A percentile compares a stretch with the other conserved stretches of the same genome.
Evolutionary conservation across 331 rosid genomes (phyloP).

Genomic region (Acacia pycnantha): DNA sequence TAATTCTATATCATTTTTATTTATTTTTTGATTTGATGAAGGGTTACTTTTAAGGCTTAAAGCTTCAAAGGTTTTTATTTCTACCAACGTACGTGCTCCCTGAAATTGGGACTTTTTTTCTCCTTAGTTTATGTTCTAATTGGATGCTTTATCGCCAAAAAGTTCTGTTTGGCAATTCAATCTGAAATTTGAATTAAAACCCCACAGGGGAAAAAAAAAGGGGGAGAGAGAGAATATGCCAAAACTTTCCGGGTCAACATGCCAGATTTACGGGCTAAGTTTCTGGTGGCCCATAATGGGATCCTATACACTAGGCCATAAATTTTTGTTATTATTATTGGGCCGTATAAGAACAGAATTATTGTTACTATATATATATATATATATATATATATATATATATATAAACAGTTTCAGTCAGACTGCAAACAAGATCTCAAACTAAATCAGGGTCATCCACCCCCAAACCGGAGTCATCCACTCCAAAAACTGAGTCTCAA

Average conservation of each 20-base stretch:
- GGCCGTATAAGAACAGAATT: background rate
- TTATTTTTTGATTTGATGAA: background rate
- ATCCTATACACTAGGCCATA: background rate
- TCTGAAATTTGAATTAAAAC: background rate
- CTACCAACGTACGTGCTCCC: too few species aligned
- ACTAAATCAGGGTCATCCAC: too few species aligned
- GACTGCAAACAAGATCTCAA: too few species aligned
- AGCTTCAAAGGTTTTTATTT: too few species aligned
- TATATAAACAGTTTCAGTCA: too few species aligned
- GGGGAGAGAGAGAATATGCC: background rate
- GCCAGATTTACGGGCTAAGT: too few species aligned
- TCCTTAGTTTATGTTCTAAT: background rate
- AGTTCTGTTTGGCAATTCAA: background rate
- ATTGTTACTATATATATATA: too few species aligned
- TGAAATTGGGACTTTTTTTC: too few species aligned
- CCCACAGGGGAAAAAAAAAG: background rate
- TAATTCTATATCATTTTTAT: conserved; percentile 17
- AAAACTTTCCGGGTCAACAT: background rate
- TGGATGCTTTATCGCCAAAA: background rate
- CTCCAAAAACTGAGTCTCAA: too few species aligned
- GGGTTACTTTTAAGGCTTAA: too few species aligned
- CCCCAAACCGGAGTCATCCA: too few species aligned
- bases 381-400: too few species aligned
- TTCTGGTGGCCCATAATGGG: background rate
- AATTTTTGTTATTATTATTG: background rate